Base-by-base conservation (phyloP, 306 rosid genomes). In the Cotoneaster glaucophyllus region DNA sequence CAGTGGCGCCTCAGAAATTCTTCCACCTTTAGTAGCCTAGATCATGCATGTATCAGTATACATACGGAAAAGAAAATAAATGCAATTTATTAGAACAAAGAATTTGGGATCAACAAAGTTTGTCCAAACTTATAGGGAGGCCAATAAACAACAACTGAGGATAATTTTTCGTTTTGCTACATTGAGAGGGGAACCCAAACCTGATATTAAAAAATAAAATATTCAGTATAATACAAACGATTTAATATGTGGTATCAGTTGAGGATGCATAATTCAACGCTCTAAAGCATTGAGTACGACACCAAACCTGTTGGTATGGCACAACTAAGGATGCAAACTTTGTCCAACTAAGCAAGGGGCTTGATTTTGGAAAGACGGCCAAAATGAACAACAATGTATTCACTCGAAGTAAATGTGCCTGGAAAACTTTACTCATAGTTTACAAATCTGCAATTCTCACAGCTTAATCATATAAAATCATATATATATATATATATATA, bases 1-100 rank as follows among this genome's bases (percentile, higher is more conserved):
- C 75, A 84, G 80, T 5, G 83, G 67, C 10, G 81, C 86, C 74
- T 82, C 80, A 10, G 83, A 32, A 59, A 85, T 62, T 75, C 81
- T 80, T 58, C 85, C 89, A 29, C 89, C 89, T 63, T 85, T 79
- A 56, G 84, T 84, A 84, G 87, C 87, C 84, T 84, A 77, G 48
- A 63, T 14, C 43, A 29, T 34, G 1, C 13, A 67, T 6, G 31
- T 25, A 22, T 22, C 3, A 12, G 19, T 59, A 3, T 21, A 26
- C 37, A 54, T 5, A 13, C 11, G 4, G 29, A 6, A 48, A 45
- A 66, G 58, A 43, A 64, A 53, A 1, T 11, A 43, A 32, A 28
- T 28, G 37, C 19, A 14, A 62, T 8, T 31, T 59, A 59, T 1
- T 32, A 32, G 8, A 32, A 32, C 37, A 32, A 32, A 32, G 37